These are phyloP conservation scores for Debaryomycetaceae sp. DNA, from an alignment of 1,139 yeast species.

Conservation along the genomic window DNA sequence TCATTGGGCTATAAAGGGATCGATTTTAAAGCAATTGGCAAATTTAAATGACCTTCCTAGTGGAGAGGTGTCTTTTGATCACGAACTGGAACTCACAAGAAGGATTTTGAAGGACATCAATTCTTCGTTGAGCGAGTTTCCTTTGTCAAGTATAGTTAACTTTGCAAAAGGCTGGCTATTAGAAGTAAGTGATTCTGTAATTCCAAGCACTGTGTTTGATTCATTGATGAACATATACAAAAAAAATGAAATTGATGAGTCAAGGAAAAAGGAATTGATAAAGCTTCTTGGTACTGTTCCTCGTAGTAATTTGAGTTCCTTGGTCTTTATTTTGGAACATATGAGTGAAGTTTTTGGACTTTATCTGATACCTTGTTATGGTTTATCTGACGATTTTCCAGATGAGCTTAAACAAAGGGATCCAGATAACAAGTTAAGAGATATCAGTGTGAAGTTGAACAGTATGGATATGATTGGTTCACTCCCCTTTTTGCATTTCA, in stretches of 20 bases:
- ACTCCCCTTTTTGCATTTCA: constrained; percentile 40
- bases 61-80: constrained; percentile 11
- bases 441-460: constrained; percentile 21
- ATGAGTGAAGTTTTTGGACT: constrained; percentile 23
- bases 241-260: constrained; percentile 3
- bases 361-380: constrained; percentile 25
- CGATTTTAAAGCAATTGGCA: constrained; percentile 22
- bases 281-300: constrained; percentile 34
- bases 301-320: constrained; percentile 39
- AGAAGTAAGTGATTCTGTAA: constrained; percentile 41
- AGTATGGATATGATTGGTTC: constrained; percentile 37
- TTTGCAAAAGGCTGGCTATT: constrained; percentile 42
- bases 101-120: constrained; percentile 21
- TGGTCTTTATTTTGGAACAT: constrained; percentile 37
- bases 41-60: constrained; percentile 11
- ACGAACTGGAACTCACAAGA: constrained; percentile 21
- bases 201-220: constrained; percentile 44
- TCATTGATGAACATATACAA: constrained; percentile 26
- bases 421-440: constrained; percentile 9
- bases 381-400: constrained; percentile 24
- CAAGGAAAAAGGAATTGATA: constrained; percentile 17
- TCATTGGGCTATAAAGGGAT: constrained; percentile 36
- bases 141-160: constrained; percentile 18
- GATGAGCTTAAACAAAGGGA: constrained; percentile 13
- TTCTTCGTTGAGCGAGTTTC: constrained; percentile 11